Evolutionary conservation across 345 rosid genomes (phyloP), one percentile per base, ranked within the genome.

Genomic region (Eucalyptus urophylla): DNA sequence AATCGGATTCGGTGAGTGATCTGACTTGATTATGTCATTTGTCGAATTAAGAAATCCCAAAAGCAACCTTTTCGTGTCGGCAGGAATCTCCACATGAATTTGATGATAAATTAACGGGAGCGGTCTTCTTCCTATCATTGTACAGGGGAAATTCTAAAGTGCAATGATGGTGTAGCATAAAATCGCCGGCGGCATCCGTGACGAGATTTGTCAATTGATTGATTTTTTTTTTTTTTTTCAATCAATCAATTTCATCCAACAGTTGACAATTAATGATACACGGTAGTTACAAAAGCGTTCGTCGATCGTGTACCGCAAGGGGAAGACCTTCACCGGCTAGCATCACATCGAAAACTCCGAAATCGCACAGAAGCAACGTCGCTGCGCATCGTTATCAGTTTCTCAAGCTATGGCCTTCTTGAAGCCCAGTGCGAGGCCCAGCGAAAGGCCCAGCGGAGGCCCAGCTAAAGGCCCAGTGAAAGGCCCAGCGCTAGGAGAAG

Each of bases 391-490:
- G 29, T 56, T 56, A 72, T 33, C 25, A 19, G 5, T 72, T 72
- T 37, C 3, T 72, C 44, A 1, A 33, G 7, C 37, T 17, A 33
- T 72, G 83, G 83, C 5, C 83, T 40, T 2, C 83, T 21, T 76
- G 47, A 76, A 40, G 47, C 85, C 81, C 81, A 37, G 43, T 72
- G 4, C 1, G 7, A 62, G 37, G 37, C 72, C 76, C 76, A n/a
- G 9, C 2, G 4, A 0, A 37, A 21, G 37, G 37, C 72, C 76
- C 76, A n/a, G 9, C 6, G 8, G 0, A 37, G 11, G 83, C 81
- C 44, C 14, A 60, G 0, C 1, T 11, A 6, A 25, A 60, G 37
- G 76, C 76, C 76, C 76, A n/a, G 9, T 27, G 1, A 1, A 37
- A 37, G 83, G 83, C 83, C 83, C 83, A 19, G 2, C 5, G 3